Percentiles rank a stretch among this genome's conserved stretches.
phyloP scores from a whole-genome alignment of 441 rosid genomes.

The Croton laevigatus region DNA sequence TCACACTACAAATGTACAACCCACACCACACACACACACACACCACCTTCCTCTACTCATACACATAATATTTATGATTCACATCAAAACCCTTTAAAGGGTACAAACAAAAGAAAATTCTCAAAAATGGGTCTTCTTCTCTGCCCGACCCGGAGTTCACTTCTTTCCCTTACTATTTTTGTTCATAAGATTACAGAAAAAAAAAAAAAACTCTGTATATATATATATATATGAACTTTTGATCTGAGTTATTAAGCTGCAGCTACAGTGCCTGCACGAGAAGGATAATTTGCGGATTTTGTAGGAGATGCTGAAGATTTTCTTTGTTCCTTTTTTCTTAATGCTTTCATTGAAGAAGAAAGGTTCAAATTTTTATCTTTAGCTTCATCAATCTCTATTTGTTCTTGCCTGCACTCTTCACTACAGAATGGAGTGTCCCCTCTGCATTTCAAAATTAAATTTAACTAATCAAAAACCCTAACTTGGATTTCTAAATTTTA shows the following conservation, averaged over 20 bases:
- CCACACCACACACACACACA: too few relatives aligned
- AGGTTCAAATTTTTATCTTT: slow-evolving; percentile 55
- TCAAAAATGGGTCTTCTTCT: slow-evolving; percentile 7
- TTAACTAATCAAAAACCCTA: background rate
- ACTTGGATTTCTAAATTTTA: background rate
- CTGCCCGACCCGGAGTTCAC: background rate
- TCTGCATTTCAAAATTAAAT: slow-evolving; percentile 32
- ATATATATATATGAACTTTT: background rate
- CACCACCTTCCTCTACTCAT: too few relatives aligned
- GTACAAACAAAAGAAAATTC: background rate
- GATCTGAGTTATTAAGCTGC: slow-evolving; percentile 36
- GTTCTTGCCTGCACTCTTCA: slow-evolving; percentile 89
- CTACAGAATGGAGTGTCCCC: slow-evolving; percentile 90
- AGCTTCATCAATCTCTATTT: slow-evolving; percentile 73
- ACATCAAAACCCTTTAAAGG: too few relatives aligned
- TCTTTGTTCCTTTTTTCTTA: slow-evolving; percentile 46
- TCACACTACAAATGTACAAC: too few relatives aligned
- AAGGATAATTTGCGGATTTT: slow-evolving; percentile 36
- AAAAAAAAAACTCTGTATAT: background rate
- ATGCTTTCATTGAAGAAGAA: slow-evolving; percentile 54
- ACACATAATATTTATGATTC: too few relatives aligned
- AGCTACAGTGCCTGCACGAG: slow-evolving; percentile 44
- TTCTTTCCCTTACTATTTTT: background rate
- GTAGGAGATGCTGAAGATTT: slow-evolving; percentile 48
- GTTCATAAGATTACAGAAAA: background rate